Percentiles rank a stretch among this genome's conserved stretches.
Evolutionary conservation across 2,329 filamentous ascomycete species (phyloP).

Genomic region (Exophiala aquamarina): DNA sequence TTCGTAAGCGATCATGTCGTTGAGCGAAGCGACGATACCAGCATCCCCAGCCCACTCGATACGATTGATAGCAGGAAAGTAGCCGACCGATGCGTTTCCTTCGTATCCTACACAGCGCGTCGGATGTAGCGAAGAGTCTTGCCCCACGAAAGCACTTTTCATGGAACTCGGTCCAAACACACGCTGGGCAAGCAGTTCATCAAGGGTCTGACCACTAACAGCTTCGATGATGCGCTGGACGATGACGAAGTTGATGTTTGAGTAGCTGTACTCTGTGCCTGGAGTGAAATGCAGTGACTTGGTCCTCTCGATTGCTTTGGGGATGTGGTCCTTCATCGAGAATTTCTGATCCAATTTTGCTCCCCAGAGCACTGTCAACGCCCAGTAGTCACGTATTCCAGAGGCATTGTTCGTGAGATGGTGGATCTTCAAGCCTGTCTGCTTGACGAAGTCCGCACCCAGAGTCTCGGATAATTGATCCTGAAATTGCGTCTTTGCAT

Average conservation of each 20-base stretch:
- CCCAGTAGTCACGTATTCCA: constrained; percentile 49
- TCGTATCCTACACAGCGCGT: constrained; percentile 46
- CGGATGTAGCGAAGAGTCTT: constrained; percentile 40
- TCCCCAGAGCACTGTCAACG: constrained; percentile 45
- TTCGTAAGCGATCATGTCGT: constrained; percentile 50
- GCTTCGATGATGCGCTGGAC: constrained; percentile 41
- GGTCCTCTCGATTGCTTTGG: constrained; percentile 33
- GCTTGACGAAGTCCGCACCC: constrained; percentile 26
- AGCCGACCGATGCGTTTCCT: constrained; percentile 40
- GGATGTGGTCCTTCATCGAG: constrained; percentile 34
- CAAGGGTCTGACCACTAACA: constrained; percentile 37
- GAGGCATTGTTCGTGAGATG: constrained; percentile 45
- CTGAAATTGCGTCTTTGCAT: constrained; percentile 34
- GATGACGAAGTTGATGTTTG: constrained; percentile 45
- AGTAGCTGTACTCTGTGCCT: constrained; percentile 46
- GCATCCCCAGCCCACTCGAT: constrained; percentile 51
- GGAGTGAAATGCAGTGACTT: constrained; percentile 44
- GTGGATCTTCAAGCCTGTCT: constrained; percentile 36
- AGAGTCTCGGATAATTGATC: constrained; percentile 31
- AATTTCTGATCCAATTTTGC: constrained; percentile 42
- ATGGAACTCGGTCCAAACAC: constrained; percentile 45
- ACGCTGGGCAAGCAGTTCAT: constrained; percentile 37
- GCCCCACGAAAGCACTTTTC: constrained; percentile 40
- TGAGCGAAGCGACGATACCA: constrained; percentile 43
- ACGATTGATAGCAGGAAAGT: constrained; percentile 37